Conservation (phyloP, 331 rosid species). For the Quercus lobata region DNA sequence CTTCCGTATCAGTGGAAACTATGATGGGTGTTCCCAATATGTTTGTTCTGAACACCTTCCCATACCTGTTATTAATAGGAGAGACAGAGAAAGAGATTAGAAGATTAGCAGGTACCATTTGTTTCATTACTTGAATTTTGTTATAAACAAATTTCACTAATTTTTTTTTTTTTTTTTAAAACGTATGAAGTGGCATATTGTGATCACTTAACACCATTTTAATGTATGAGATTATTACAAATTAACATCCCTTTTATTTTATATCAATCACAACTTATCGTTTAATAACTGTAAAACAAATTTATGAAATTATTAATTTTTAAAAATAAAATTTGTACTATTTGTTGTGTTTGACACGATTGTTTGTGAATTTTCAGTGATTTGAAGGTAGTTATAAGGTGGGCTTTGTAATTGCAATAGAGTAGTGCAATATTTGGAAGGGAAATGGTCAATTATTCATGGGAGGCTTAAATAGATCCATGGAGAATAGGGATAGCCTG, state of each 20-base stretch:
- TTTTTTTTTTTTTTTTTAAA: no score
- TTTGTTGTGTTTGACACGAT: no score
- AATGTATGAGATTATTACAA: no score
- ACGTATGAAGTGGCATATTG: no score
- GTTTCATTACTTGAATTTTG: not conserved
- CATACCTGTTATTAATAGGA: conserved; percentile 51
- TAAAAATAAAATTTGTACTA: no score
- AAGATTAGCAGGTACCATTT: no score
- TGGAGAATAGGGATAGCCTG: not conserved
- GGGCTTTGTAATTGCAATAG: not conserved
- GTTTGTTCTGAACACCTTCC: conserved; percentile 75
- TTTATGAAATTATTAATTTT: no score
- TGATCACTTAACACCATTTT: no score
- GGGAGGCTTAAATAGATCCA: conserved; percentile 16
- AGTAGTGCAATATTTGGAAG: not conserved
- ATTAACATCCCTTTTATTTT: no score
- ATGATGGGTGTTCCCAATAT: conserved; percentile 77
- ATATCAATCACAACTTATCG: no score
- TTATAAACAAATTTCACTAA: no score
- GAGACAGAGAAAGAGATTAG: not conserved
- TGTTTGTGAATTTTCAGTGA: not conserved
- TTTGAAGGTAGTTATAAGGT: not conserved
- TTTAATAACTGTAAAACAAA: no score
- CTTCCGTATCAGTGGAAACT: conserved; percentile 80
- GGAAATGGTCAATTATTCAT: conserved; percentile 4